These are phyloP conservation scores for Diversispora eburnea DNA, from an alignment of 192 early-diverging fungal species.

Conservation along the genomic window DNA sequence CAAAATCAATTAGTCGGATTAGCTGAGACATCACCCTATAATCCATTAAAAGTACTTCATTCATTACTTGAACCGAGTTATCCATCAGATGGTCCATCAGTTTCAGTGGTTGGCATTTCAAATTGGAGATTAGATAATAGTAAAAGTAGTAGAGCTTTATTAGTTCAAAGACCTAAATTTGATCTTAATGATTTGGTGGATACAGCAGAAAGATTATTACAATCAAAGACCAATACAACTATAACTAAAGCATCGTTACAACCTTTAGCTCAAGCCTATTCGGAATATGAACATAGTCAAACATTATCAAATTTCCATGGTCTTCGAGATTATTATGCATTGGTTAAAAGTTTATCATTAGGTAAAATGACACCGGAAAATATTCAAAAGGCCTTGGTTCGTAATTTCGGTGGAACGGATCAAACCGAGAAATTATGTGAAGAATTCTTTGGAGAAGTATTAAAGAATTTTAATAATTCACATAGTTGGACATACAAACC, in stretches of 20 bases:
- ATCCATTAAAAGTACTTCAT: constrained; percentile 25
- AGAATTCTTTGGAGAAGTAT: constrained; percentile 7
- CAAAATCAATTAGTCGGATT: constrained; percentile 17
- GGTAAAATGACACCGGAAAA: background rate
- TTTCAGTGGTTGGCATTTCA: constrained; percentile 27
- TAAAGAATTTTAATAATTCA: background rate
- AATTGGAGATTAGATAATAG: constrained; percentile 31
- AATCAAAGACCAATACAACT: background rate
- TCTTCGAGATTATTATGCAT: constrained; percentile 25
- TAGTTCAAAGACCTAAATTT: constrained; percentile 31
- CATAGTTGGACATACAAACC: background rate
- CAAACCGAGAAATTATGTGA: background rate
- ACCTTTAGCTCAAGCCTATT: constrained; percentile 21
- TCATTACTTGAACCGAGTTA: constrained; percentile 21
- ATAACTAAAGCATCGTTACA: background rate
- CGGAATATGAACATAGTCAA: constrained; percentile 19
- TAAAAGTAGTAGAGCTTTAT: constrained; percentile 27
- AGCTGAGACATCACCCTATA: constrained; percentile 18
- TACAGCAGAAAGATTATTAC: constrained; percentile 7
- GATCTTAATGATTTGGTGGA: constrained; percentile 16
- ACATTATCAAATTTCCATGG: constrained; percentile 28
- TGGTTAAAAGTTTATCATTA: constrained; percentile 14
- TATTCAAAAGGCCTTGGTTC: constrained; percentile 12
- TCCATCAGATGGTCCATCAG: constrained; percentile 8
- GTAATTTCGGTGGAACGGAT: constrained; percentile 30